These are phyloP conservation scores for Ilyonectria sp. DNA, from an alignment of 2,329 filamentous ascomycete genomes.

Conservation along the genomic window DNA sequence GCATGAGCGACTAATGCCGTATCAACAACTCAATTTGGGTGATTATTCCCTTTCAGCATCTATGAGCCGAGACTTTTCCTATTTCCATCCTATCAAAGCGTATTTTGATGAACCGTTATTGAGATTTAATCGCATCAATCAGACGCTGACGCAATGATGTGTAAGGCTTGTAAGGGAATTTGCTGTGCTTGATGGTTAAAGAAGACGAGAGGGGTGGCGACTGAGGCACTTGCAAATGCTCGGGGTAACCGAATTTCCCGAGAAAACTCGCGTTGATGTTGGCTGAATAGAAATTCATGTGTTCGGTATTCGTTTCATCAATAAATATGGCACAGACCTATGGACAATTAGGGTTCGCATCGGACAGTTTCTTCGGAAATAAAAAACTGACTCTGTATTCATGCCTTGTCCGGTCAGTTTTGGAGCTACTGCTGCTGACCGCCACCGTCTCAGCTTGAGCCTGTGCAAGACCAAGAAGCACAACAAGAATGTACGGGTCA, in stretches of 20 bases:
- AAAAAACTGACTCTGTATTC: conserved; percentile 36
- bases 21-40: not conserved
- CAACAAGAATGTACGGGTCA: conserved; percentile 45
- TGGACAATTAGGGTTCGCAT: not conserved
- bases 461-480: conserved; percentile 44
- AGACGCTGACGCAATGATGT: conserved; percentile 35
- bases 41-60: not conserved
- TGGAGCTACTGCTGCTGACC: not conserved
- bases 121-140: conserved; percentile 12
- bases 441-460: conserved; percentile 37
- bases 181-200: conserved; percentile 29
- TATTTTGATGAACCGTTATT: not conserved
- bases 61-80: not conserved
- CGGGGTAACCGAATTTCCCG: conserved; percentile 44
- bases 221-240: conserved; percentile 11
- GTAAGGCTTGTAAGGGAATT: conserved; percentile 38
- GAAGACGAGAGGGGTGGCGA: not conserved
- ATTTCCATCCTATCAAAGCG: not conserved
- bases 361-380: not conserved
- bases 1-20: too few species aligned
- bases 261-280: conserved; percentile 37
- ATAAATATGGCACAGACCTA: conserved; percentile 38
- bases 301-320: conserved; percentile 38
- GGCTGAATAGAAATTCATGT: conserved; percentile 42
- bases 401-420: not conserved